Evolutionary conservation across 202 grass and related monocot genomes (phyloP), one percentile per base, ranked within the genome.

Genomic region (Carex sylvatica): DNA sequence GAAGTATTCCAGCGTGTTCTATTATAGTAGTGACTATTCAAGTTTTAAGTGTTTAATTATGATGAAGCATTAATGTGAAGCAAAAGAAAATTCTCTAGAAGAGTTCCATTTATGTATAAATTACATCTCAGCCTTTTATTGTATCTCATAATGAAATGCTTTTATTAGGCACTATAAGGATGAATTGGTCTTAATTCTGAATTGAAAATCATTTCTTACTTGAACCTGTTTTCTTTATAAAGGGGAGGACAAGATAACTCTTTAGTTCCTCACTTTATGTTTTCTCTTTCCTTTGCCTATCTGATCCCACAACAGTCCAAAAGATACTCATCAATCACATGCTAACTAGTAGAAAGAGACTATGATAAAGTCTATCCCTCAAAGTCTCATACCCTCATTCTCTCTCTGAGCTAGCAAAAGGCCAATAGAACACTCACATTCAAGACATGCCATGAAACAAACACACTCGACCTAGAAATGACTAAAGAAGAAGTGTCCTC

Each of bases 321-420:
- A 82, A 55, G 63, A 66, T 82, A 54, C 80, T 82, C 4, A 82
- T 63, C 61, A 82, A 69, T 82, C 80, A 82, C 80, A 82, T 90
- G 88, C 83, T 9, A 64, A 61, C 49, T 63, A 40, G 56, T 14
- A 84, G 65, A 79, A 80, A 87, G 87, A 84, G 80, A 76, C 15
- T 55, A 76, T 76, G 73, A 76, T 76, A 76, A 76, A 76, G 73
- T 58, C 51, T 74, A 16, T 74, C 71, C 16, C 23, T 31, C 20
- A 83, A 73, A 86, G 83, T 89, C 84, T 85, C 86, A 87, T 82
- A 80, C 86, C 82, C 80, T 80, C 78, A 74, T 62, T 80, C 86
- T 87, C 84, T 84, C 69, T 52, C 60, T 49, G 61, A 74, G 38
- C 86, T 86, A 86, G 88, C 87, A 71, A 89, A 84, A 88, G 67